Evolutionary conservation across 2,329 filamentous ascomycete genomes (phyloP).

Genomic region (Fusarium sp.): DNA sequence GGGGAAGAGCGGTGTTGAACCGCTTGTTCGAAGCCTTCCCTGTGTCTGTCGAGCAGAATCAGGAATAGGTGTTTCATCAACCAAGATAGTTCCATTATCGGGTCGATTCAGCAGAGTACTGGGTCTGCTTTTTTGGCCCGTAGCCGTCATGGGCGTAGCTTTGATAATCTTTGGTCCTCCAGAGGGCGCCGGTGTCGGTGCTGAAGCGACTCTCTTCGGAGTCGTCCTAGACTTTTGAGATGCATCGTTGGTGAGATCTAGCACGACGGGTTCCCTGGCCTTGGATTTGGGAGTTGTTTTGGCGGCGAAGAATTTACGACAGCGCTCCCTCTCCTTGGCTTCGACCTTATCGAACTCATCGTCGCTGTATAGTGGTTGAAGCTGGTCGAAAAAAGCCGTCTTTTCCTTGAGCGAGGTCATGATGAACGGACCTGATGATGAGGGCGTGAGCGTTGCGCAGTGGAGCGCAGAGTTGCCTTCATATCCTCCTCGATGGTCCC

Average conservation of each 20-base stretch:
- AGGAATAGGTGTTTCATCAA: constrained; percentile 47
- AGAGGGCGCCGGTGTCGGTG: constrained; percentile 25
- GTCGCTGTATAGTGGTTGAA: constrained; percentile 52
- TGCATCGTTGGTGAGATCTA: constrained; percentile 34
- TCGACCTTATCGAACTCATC: constrained; percentile 49
- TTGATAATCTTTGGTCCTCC: constrained; percentile 41
- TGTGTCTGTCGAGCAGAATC: constrained; percentile 38
- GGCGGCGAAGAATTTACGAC: constrained; percentile 46
- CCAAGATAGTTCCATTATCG: constrained; percentile 33
- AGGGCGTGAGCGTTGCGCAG: background rate
- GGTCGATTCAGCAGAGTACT: constrained; percentile 33
- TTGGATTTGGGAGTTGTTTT: constrained; percentile 11
- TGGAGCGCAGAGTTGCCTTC: constrained; percentile 7
- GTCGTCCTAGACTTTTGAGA: constrained; percentile 24
- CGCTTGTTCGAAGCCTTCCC: constrained; percentile 41
- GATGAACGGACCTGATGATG: background rate
- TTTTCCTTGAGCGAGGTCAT: constrained; percentile 56
- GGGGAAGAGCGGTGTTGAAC: constrained; percentile 48
- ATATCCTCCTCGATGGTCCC: constrained; percentile 1
- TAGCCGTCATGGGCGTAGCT: constrained; percentile 45
- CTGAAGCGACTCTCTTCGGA: constrained; percentile 36
- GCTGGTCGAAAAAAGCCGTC: constrained; percentile 57
- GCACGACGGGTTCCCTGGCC: constrained; percentile 17
- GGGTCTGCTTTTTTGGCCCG: constrained; percentile 38
- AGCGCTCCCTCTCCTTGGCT: constrained; percentile 48